Evolutionary conservation across 140 eudicot genomes (phyloP), one percentile per base, ranked within the genome.

Genomic region (Erigeron philadelphicus): DNA sequence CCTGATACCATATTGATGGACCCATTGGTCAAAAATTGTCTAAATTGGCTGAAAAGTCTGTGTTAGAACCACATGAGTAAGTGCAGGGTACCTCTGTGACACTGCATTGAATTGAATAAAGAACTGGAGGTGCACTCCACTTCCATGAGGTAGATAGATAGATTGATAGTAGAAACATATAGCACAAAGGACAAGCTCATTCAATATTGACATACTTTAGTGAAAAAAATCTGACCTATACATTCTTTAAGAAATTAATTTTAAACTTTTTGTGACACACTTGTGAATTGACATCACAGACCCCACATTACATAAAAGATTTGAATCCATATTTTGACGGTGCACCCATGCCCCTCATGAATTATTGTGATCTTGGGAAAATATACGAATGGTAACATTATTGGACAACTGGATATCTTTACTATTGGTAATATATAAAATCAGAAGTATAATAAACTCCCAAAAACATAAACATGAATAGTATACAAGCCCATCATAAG

Each of bases 121-220:
- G 53, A 70, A 41, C 52, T 49, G 56, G 70, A 21, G 44, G 71
- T 23, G 72, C 72, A 52, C 62, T 50, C 5, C 49, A 68, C 64
- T 69, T 54, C 54, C 54, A 41, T 70, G 45, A 45, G 60, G 47
- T 45, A 53, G 40, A 47, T 45, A 23, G 48, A 45, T 42, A 31
- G 38, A 31, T 3, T 2, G 2, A 31, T 31, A 31, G 25, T 45
- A 53, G 40, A 47, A 45, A 23, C 60, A 45, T 35, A 45, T 53
- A 70, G 11, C 66, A 70, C 65, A 70, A 71, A 71, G 75, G 61
- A 71, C 76, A 59, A 46, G 13, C 50, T 71, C 46, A 71, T 59
- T 71, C 76, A 67, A 67, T 68, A 59, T 35, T 46, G 23, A 60
- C 38, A 53, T 48, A 23, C 16, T 57, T 57, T 57, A 23, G 63